Base-by-base conservation (phyloP, 257 asterid genomes). In the Cynanchum wilfordii region DNA sequence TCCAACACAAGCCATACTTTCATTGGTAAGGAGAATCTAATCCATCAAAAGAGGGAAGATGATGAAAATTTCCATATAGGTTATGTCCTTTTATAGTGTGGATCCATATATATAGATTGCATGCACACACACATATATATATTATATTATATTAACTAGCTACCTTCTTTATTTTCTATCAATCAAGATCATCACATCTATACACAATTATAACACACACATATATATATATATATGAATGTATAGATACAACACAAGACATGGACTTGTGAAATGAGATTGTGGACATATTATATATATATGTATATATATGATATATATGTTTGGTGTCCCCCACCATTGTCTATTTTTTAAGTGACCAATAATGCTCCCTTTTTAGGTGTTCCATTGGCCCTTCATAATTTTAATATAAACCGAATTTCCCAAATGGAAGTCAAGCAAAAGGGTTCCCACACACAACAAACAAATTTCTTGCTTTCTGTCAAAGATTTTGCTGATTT, bases 361-460 rank as follows among this genome's bases (percentile, higher is more conserved):
- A 11, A 10, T 73, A 11, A 10, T 73, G 71, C 65, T 12, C 15
- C 45, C 36, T 25, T 24, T 12, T 64, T 44, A 50, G 50, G n/a
- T 59, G 69, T 52, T 58, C 25, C 40, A 24, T 45, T 19, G 36
- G 25, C 30, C 66, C 40, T 54, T 49, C 30, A 11, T 13, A 47
- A 55, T 33, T 47, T 51, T 22, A 50, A 50, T 42, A 62, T 66
- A 49, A 60, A 62, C 33, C 30, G 54, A 70, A 62, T 50, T 50
- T 52, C 24, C 22, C 74, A 33, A 54, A 52, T 29, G 11, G 54
- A 73, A 73, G 20, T 63, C 70, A 49, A 73, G 57, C 22, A 63
- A 10, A 36, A 36, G 66, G 72, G 72, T 64, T 63, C 77, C 54
- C 66, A 33, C 77, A 51, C 45, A 30, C 25, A 11, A 0, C 17